Evolutionary conservation across 2,329 filamentous ascomycete genomes (phyloP).

Genomic region (Trichoderma afroharzianum): DNA sequence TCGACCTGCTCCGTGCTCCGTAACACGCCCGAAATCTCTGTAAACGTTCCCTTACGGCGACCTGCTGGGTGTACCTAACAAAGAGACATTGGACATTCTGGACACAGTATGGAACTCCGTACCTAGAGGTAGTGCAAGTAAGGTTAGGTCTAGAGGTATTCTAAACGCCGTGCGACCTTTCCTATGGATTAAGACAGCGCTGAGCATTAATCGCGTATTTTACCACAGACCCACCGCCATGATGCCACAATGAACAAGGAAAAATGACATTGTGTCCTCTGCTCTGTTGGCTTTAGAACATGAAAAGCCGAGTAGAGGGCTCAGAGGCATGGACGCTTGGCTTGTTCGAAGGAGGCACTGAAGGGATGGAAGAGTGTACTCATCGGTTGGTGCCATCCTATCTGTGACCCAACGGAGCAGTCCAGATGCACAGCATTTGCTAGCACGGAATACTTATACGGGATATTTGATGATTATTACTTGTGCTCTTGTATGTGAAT

Average conservation of each 20-base stretch:
- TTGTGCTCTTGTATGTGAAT: neutral
- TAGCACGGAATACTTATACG: neutral
- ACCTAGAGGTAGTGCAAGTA: neutral
- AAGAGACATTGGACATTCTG: neutral
- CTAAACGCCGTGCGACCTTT: neutral
- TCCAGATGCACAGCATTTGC: neutral
- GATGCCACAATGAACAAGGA: neutral
- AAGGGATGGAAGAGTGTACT: neutral
- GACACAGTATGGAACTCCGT: neutral
- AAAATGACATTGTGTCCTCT: neutral
- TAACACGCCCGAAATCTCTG: slow-evolving; percentile 6
- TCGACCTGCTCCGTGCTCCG: slow-evolving; percentile 19
- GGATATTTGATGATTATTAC: neutral
- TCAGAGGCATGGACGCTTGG: neutral
- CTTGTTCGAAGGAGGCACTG: neutral
- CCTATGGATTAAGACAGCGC: neutral
- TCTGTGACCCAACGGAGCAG: neutral
- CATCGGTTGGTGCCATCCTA: neutral
- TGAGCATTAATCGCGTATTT: slow-evolving; percentile 10
- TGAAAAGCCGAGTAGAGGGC: neutral
- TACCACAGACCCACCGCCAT: neutral
- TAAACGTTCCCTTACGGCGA: neutral
- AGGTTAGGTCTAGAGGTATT: neutral
- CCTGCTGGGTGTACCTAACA: slow-evolving; percentile 1
- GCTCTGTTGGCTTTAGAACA: neutral